Conservation (phyloP, 345 rosid genomes). For the Lepidium sativum region DNA sequence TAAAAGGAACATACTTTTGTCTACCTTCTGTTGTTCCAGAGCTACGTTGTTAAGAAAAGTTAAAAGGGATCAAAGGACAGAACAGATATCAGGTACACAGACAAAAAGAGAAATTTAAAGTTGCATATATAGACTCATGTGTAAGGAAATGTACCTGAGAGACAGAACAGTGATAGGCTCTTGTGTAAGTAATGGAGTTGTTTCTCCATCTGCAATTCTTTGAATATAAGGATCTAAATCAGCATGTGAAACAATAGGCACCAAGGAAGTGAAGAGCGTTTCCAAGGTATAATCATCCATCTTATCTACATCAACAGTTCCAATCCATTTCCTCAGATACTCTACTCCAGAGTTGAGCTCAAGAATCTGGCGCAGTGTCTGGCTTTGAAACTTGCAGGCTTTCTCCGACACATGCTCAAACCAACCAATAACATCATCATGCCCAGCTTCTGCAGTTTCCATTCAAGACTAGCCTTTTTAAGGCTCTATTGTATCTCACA, state of each 20-base stretch:
- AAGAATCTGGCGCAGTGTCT: constrained; percentile 69
- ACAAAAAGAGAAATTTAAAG: not conserved
- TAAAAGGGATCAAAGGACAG: not conserved
- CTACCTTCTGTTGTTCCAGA: constrained; percentile 96
- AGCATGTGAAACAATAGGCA: constrained; percentile 78
- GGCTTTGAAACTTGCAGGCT: constrained; percentile 46
- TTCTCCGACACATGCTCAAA: constrained; percentile 49
- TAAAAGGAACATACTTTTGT: constrained; percentile 80
- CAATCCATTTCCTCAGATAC: constrained; percentile 61
- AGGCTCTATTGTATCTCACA: not conserved
- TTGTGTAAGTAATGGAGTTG: constrained; percentile 61
- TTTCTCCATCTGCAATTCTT: constrained; percentile 84
- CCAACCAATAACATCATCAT: constrained; percentile 53
- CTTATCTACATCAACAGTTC: constrained; percentile 34
- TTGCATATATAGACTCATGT: not conserved
- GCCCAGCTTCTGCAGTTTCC: constrained; percentile 15
- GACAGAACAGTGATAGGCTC: constrained; percentile 62
- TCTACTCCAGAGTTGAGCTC: constrained; percentile 50
- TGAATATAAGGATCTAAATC: constrained; percentile 75
- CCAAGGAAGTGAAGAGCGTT: constrained; percentile 53
- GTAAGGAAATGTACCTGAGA: constrained; percentile 43
- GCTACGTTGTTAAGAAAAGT: constrained; percentile 30
- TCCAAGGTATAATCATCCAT: constrained; percentile 58
- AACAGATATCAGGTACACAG: not conserved
- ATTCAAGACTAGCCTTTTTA: constrained; percentile 6